Evolutionary conservation across 2,329 filamentous ascomycete genomes (phyloP), one percentile per base, ranked within the genome.

Genomic region (Keithomyces neogunnii): DNA sequence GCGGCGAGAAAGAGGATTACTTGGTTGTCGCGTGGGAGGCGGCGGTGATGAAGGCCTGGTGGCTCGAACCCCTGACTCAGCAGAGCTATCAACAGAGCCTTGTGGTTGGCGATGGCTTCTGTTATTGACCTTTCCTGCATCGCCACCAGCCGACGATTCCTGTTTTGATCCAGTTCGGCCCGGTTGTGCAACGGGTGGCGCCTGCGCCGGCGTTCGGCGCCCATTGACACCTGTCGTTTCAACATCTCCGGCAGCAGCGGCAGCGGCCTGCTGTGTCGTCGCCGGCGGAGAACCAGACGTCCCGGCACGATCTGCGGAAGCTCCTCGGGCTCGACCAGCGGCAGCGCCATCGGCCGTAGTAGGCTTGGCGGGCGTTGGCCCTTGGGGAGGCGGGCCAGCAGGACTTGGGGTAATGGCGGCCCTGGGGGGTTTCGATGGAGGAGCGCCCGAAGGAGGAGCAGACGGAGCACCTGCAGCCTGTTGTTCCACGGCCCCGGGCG

Each of bases 71-170:
- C 70, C 66, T 3, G 76, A 73, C 56, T 89, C 85, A 30, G 78
- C 77, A 2, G 77, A 78, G 59, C 80, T 87, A 57, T 93, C 88
- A 10, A 88, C 72, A 0, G 86, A 86, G 31, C 77, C 77, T 62
- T 85, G 84, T 36, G 77, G 74, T 19, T 81, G 76, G 30, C 48
- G 57, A 50, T 65, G 63, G n/a, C 59, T 63, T 32, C 47, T 46
- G 26, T 55, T 65, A 47, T 68, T 68, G 29, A 58, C 58, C 53
- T 68, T 78, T n/a, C 59, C 47, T 2, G 58, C 29, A 11, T 65
- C 62, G 19, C 19, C 19, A 9, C 56, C 54, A 36, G 61, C 65
- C 8, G 49, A 55, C 10, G 64, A 54, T 19, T 77, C 67, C 45
- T 67, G 59, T 55, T 65, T 69, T 44, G 70, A 66, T 36, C 61